A percentile compares a stretch with the other conserved stretches of the same genome.
phyloP scores from a whole-genome alignment of 768 basidiomycete genomes.

The Auriculariales sp. region DNA sequence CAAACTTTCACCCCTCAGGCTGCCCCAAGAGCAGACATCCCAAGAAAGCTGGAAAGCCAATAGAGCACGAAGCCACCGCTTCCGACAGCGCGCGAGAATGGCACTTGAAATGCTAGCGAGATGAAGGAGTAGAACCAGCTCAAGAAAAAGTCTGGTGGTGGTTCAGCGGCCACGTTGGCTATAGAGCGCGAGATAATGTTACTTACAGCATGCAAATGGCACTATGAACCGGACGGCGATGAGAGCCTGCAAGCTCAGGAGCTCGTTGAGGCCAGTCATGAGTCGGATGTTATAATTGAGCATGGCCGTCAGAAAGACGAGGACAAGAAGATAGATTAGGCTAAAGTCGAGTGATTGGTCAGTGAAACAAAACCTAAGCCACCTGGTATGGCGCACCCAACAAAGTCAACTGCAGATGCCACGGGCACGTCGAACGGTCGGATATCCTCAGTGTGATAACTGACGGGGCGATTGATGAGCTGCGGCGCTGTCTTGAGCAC shows the following conservation, averaged over 20 bases:
- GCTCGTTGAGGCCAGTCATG: conserved; percentile 24
- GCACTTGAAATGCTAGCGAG: conserved; percentile 43
- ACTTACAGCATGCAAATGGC: conserved; percentile 17
- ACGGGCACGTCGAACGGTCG: background rate
- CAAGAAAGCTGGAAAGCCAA: no score
- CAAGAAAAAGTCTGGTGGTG: background rate
- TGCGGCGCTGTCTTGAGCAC: background rate
- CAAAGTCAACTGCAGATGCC: background rate
- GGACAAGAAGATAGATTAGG: conserved; percentile 18
- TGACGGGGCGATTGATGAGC: background rate
- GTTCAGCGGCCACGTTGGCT: no score
- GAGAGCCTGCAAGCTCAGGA: conserved; percentile 22
- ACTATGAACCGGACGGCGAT: conserved; percentile 26
- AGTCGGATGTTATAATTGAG: conserved; percentile 18
- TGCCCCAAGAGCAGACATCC: no score
- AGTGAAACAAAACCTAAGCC: no score
- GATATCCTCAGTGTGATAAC: background rate
- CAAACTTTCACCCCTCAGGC: no score
- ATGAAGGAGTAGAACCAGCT: conserved; percentile 46
- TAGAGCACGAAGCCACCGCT: no score
- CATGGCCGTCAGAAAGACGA: conserved; percentile 10
- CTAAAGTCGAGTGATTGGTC: no score
- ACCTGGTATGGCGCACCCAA: no score
- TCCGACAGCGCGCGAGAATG: conserved; percentile 35
- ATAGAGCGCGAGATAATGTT: background rate